Evolutionary conservation across 108 stramenopile species (phyloP), one percentile per base, ranked within the genome.

Genomic region (Stephanodiscus minutulus): DNA sequence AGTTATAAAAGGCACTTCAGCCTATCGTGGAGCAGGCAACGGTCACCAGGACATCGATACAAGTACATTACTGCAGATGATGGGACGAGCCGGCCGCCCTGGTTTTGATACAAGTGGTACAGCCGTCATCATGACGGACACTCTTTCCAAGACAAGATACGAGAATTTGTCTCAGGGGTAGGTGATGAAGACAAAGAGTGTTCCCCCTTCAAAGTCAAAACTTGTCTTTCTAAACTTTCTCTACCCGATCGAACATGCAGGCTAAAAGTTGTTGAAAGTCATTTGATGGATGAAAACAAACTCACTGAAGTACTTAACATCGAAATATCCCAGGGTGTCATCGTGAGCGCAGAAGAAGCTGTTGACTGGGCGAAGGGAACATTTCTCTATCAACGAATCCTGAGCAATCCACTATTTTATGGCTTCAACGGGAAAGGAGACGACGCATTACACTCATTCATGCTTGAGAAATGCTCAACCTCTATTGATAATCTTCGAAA

Each of bases 31-130:
- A 49, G 69, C 84, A 1, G 79, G 70, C 43, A 62, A 48, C 25
- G 96, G 97, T 0, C 89, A 95, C 62, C 83, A 88, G 64, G 94
- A 96, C 24, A 83, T 97, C 31, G 89, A 94, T 59, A 76, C 80
- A 24, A 88, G 88, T 3, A 88, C 89, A 17, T 69, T 99, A 17
- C 70, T 98, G 10, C 98, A 99, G 69, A 99, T 99, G 98, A 87
- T 98, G 15, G 98, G 98, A 21, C 77, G 98, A 36, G 98, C 98
- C 15, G 98, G 98, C 12, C 80, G 98, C 1, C 94, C 94, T 22
- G 98, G 98, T 7, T 91, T 93, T 35, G 98, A 99, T 68, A 90
- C 91, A 15, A 92, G 83, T 56, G 98, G 98, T n/a, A 83, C 82
- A 5, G 92, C 95, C 22, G 90, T 96, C 20, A 86, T 96, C 5